These are phyloP conservation scores for Bathelium albidoporum DNA, from an alignment of 495 filamentous ascomycete species.

Conservation along the genomic window DNA sequence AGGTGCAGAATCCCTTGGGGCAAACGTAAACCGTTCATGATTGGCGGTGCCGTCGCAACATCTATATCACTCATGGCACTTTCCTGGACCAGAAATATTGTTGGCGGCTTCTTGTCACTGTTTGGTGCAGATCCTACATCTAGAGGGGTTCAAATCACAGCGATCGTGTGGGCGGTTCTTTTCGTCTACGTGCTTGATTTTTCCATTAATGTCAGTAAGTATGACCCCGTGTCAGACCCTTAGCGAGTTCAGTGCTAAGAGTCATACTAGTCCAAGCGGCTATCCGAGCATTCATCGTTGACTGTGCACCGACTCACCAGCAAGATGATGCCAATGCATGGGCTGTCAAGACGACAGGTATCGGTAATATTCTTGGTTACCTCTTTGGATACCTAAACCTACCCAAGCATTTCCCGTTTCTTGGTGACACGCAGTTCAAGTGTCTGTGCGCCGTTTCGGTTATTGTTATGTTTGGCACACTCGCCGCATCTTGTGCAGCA, in stretches of 20 bases:
- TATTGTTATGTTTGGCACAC: conserved; percentile 53
- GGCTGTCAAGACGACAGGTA: conserved; percentile 68
- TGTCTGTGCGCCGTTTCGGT: conserved; percentile 74
- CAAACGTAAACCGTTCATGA: conserved; percentile 81
- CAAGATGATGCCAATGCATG: conserved; percentile 83
- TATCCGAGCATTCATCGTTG: conserved; percentile 81
- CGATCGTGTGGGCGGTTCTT: conserved; percentile 65
- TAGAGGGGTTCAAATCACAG: conserved; percentile 44
- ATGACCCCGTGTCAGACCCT: neutral
- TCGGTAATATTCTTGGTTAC: conserved; percentile 82
- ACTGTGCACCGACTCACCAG: conserved; percentile 79
- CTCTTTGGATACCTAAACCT: conserved; percentile 72
- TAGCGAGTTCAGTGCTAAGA: conserved; percentile 1
- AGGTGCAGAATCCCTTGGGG: conserved; percentile 73
- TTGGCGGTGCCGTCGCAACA: conserved; percentile 62
- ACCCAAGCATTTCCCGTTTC: conserved; percentile 56
- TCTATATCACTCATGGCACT: conserved; percentile 62
- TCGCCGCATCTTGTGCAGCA: conserved; percentile 51
- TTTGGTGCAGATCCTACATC: conserved; percentile 62
- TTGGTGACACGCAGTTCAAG: conserved; percentile 82
- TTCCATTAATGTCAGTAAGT: conserved; percentile 78
- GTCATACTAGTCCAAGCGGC: conserved; percentile 62
- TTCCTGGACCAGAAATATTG: conserved; percentile 73
- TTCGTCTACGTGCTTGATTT: conserved; percentile 83
- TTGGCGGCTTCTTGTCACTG: conserved; percentile 55